Base-by-base conservation (phyloP, 768 basidiomycete genomes). In the Coprinellus aureogranulatus region DNA sequence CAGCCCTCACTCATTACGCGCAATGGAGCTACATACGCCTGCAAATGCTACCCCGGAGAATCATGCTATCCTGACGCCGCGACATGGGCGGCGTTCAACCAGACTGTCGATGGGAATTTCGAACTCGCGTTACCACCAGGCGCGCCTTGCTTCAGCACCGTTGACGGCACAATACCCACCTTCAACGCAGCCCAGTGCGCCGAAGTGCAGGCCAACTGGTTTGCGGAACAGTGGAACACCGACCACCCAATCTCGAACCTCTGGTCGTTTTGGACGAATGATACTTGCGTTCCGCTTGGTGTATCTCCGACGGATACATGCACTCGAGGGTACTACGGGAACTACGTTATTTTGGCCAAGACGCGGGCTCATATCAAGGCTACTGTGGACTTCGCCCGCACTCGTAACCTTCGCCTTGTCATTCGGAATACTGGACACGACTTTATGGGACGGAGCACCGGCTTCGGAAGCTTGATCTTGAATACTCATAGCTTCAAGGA, bases 361-460 rank as follows among this genome's bases (percentile, higher is more conserved):
- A 59, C 49, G 3, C 54, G 49, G 14, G 60, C 61, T 28, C 63
- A 67, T 37, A 53, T 58, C 51, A 62, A 64, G 30, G 54, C 60
- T 42, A 62, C 64, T n/a, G 50, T 67, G 23, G 61, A 58, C 27
- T 67, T 67, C 42, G 61, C 66, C 4, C 52, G 58, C 25, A 37
- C 61, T 11, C 49, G 63, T 39, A 65, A 67, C 45, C 46, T 67
- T 25, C 53, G 66, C 8, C 63, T 67, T 25, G 59, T 67, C 14
- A 59, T 67, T 14, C 63, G 65, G 26, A 67, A 65, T 39, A 65
- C 64, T 1, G 66, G 66, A 12, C 66, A 67, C 39, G 66, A 67
- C 53, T 60, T 52, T 37, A 30, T 58, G 34, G 46, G 55, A 23
- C 18, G 57, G 5, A 52, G 49, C 18, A 42, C 30, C 3, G 47